Evolutionary conservation across 805 yeast genomes (phyloP).

Genomic region (Pichia pseudocactophila): DNA sequence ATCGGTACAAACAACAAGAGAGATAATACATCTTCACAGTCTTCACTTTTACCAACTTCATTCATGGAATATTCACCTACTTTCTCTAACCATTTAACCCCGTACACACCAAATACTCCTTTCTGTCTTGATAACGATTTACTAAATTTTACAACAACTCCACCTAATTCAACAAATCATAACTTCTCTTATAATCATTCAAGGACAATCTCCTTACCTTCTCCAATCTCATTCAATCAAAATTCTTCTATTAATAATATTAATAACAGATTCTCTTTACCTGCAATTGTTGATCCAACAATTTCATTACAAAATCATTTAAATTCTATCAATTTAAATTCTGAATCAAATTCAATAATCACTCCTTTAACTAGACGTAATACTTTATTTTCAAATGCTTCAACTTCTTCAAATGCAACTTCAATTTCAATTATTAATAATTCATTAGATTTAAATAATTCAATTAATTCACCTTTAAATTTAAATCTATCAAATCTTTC

Average conservation of each 20-base stretch:
- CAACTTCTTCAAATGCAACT: slow-evolving; percentile 8
- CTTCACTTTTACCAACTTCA: neutral
- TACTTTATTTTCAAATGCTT: slow-evolving; percentile 11
- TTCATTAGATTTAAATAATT: neutral
- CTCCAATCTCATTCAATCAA: neutral
- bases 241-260: slow-evolving; percentile 1
- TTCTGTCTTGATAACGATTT: neutral
- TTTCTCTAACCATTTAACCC: neutral
- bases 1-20: too few species aligned
- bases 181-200: too few species aligned
- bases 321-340: neutral
- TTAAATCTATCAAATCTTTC: too few species aligned
- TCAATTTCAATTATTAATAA: slow-evolving; percentile 1
- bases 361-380: slow-evolving; percentile 9
- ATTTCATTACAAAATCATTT: too few species aligned
- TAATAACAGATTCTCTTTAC: slow-evolving; percentile 5
- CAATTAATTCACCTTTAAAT: too few species aligned
- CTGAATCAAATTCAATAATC: neutral
- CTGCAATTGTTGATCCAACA: slow-evolving; percentile 1
- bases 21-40: too few species aligned
- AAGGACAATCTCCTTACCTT: slow-evolving; percentile 6
- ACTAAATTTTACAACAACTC: neutral
- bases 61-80: neutral
- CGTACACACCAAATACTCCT: neutral
- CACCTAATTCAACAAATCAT: too few species aligned